These are phyloP conservation scores for Lachancea waltii DNA, from an alignment of 805 yeast genomes.

Conservation along the genomic window DNA sequence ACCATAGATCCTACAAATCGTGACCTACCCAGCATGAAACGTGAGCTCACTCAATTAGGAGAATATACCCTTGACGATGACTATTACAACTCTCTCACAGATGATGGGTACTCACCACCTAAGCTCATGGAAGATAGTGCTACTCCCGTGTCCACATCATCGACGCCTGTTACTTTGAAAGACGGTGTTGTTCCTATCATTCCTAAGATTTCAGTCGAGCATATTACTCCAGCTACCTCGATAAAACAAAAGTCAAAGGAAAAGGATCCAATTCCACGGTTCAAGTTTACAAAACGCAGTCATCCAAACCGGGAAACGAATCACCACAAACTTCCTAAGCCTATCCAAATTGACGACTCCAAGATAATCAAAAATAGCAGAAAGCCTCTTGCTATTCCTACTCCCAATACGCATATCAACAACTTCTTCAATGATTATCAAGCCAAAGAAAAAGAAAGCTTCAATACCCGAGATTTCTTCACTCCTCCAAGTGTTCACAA, in stretches of 20 bases:
- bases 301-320: constrained; percentile 14
- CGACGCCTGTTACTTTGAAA: constrained; percentile 7
- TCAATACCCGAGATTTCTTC: constrained; percentile 64
- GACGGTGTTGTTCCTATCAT: background rate
- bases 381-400: constrained; percentile 61
- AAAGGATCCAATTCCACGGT: constrained; percentile 26
- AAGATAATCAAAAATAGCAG: constrained; percentile 35
- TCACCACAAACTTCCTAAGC: constrained; percentile 14
- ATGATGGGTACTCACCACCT: constrained; percentile 30
- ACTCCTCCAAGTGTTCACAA: constrained; percentile 71
- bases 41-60: constrained; percentile 52
- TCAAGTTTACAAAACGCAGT: constrained; percentile 26
- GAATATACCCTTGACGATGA: constrained; percentile 84
- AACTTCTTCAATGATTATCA: constrained; percentile 36
- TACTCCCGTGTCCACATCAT: constrained; percentile 5
- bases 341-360: constrained; percentile 24
- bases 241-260: constrained; percentile 4
- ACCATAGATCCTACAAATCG: constrained; percentile 86
- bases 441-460: constrained; percentile 25
- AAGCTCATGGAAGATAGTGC: constrained; percentile 3
- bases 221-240: constrained; percentile 11
- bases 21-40: constrained; percentile 52
- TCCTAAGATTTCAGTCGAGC: constrained; percentile 8
- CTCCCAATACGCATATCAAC: constrained; percentile 42
- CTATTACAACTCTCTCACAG: constrained; percentile 38